A percentile compares a stretch with the other conserved stretches of the same genome.
Evolutionary conservation across 441 rosid genomes (phyloP).

Genomic region (Croton laevigatus): DNA sequence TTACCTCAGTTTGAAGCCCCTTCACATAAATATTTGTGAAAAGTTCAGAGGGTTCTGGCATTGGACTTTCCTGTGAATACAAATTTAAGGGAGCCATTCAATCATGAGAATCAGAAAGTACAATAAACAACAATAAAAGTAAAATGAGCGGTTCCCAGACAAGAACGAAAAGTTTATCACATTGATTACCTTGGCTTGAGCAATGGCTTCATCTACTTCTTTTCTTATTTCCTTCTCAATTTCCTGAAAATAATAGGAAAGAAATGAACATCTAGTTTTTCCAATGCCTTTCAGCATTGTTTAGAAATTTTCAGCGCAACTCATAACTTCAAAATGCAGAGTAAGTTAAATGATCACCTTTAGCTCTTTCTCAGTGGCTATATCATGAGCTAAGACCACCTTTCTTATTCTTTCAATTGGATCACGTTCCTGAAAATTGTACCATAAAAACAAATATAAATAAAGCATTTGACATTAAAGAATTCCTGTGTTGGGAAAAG

Average conservation of each 20-base stretch:
- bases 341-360: slow-evolving; percentile 49
- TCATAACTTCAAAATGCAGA: neutral
- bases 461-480: neutral
- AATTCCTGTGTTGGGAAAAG: neutral
- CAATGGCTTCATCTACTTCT: slow-evolving; percentile 90
- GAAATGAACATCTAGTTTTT: slow-evolving; percentile 11
- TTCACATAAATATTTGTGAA: slow-evolving; percentile 74
- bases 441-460: neutral
- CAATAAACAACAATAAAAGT: neutral
- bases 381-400: slow-evolving; percentile 65
- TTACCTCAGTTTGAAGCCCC: slow-evolving; percentile 79
- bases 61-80: slow-evolving; percentile 74
- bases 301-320: neutral
- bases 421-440: slow-evolving; percentile 73
- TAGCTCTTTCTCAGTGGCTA: slow-evolving; percentile 92
- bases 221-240: slow-evolving; percentile 89
- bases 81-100: slow-evolving; percentile 15
- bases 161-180: neutral
- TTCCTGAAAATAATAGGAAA: slow-evolving; percentile 47
- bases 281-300: neutral
- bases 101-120: neutral
- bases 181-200: slow-evolving; percentile 77
- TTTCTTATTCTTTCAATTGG: slow-evolving; percentile 89
- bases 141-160: neutral
- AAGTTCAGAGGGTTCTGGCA: slow-evolving; percentile 87